Evolutionary conservation across 495 filamentous ascomycete genomes (phyloP).

Genomic region (Penicillium dipodomyicola): DNA sequence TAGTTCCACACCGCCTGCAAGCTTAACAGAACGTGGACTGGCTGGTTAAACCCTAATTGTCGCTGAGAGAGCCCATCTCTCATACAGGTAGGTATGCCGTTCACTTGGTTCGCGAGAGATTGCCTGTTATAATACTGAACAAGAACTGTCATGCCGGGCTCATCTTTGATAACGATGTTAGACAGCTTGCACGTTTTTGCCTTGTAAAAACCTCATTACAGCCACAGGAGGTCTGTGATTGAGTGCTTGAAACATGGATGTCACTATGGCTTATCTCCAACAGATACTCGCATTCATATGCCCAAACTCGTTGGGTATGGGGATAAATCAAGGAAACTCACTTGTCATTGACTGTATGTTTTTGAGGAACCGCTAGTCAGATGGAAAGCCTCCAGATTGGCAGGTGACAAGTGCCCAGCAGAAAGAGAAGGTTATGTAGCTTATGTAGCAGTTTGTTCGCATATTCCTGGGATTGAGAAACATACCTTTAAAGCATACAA

Average conservation of each 20-base stretch:
- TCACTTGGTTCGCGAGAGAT: neutral
- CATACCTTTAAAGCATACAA: slow-evolving; percentile 28
- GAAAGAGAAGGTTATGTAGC: slow-evolving; percentile 32
- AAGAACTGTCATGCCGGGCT: slow-evolving; percentile 21
- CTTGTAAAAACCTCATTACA: slow-evolving; percentile 12
- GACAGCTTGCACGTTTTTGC: slow-evolving; percentile 15
- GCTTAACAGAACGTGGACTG: too few relatives aligned
- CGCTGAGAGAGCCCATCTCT: too few relatives aligned
- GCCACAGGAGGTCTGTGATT: slow-evolving; percentile 16
- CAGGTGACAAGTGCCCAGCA: slow-evolving; percentile 17
- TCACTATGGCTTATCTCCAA: slow-evolving; percentile 27
- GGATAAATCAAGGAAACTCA: slow-evolving; percentile 22
- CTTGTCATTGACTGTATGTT: slow-evolving; percentile 30
- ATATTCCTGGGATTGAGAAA: slow-evolving; percentile 35
- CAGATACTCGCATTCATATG: slow-evolving; percentile 13
- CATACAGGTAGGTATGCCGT: too few relatives aligned
- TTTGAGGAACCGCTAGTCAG: slow-evolving; percentile 35
- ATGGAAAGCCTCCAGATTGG: slow-evolving; percentile 32
- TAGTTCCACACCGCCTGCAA: too few relatives aligned
- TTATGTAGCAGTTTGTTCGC: slow-evolving; percentile 36
- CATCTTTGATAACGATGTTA: slow-evolving; percentile 17
- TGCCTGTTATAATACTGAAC: slow-evolving; percentile 6
- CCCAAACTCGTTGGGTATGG: slow-evolving; percentile 13
- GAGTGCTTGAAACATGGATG: slow-evolving; percentile 10
- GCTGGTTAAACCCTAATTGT: too few relatives aligned